Percentiles rank a stretch among this genome's conserved stretches.
Conservation (phyloP, 148 eudicot genomes). For the Arctostaphylos glauca region DNA sequence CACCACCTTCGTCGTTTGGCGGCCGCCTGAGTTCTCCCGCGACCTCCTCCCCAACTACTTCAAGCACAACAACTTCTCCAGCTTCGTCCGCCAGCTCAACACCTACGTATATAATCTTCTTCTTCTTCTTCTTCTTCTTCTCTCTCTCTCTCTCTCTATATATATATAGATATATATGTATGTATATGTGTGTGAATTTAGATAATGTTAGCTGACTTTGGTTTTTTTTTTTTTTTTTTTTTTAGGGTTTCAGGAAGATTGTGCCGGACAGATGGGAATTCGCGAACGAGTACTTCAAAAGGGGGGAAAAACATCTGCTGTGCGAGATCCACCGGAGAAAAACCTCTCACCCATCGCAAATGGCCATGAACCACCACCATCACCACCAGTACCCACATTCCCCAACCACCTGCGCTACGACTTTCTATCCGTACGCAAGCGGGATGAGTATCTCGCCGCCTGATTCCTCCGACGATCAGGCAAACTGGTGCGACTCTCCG, state of each 20-base stretch:
- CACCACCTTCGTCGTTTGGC: slow-evolving; percentile 54
- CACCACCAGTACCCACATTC: slow-evolving; percentile 28
- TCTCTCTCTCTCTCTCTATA: neutral
- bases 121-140: neutral
- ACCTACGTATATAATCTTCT: slow-evolving; percentile 39
- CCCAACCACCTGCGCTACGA: neutral
- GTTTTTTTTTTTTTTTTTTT: too few species aligned
- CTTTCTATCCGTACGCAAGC: slow-evolving; percentile 37
- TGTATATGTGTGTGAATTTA: neutral
- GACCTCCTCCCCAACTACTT: slow-evolving; percentile 66
- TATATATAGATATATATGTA: too few species aligned
- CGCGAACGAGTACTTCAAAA: slow-evolving; percentile 53
- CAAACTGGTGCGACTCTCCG: slow-evolving; percentile 38
- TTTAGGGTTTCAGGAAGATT: slow-evolving; percentile 56
- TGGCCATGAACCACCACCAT: slow-evolving; percentile 20
- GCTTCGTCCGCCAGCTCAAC: slow-evolving; percentile 64
- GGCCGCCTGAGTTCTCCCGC: slow-evolving; percentile 61
- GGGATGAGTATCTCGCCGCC: slow-evolving; percentile 62
- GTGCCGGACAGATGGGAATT: slow-evolving; percentile 68
- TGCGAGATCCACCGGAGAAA: slow-evolving; percentile 54
- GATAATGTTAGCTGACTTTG: neutral
- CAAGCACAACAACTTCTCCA: slow-evolving; percentile 70
- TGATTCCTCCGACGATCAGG: slow-evolving; percentile 42
- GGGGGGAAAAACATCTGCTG: slow-evolving; percentile 45
- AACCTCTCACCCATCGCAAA: slow-evolving; percentile 20